Evolutionary conservation across 75 land plant genomes (phyloP), one percentile per base, ranked within the genome.

Genomic region (Chamaecyparis obtusa): DNA sequence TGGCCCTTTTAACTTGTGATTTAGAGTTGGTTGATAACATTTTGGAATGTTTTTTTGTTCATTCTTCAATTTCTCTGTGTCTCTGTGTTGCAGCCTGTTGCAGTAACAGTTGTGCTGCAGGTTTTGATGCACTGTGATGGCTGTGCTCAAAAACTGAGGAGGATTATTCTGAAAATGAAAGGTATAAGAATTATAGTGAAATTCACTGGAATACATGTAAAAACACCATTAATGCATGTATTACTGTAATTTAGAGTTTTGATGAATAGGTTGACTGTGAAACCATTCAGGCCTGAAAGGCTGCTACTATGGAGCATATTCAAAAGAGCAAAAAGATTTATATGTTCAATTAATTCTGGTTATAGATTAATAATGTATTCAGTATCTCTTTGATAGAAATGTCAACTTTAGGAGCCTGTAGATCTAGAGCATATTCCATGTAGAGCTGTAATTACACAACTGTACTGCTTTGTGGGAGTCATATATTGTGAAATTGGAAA

Each of bases 61-160:
- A 21, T 14, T 41, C 67, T 27, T 54, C 39, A 84, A 84, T 35
- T 84, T 81, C 57, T 83, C 19, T 46, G 48, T 49, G 51, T 32
- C 39, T 85, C 37, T 72, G 32, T 83, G 36, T 32, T 83, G 49
- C 88, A 87, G 88, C 85, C 85, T 0, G 69, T 19, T 17, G 85
- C 55, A 57, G 85, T 83, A 32, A 87, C 49, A 21, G 37, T 87
- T 51, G 88, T 87, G 56, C 86, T 87, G 48, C 83, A 87, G 67
- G 88, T 83, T 30, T 10, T 41, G 36, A 87, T 87, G 85, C 86
- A 87, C 32, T 87, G 88, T 43, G 88, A 84, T 37, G 85, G 69
- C 7, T 87, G 88, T 84, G 85, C 88, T 27, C 55, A 36, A 83
- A 16, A 60, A 36, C 46, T 87, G 33, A 27, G 30, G 51, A 87